Conservation (phyloP, 2,329 filamentous ascomycete genomes). For the Ascochyta koolunga region DNA sequence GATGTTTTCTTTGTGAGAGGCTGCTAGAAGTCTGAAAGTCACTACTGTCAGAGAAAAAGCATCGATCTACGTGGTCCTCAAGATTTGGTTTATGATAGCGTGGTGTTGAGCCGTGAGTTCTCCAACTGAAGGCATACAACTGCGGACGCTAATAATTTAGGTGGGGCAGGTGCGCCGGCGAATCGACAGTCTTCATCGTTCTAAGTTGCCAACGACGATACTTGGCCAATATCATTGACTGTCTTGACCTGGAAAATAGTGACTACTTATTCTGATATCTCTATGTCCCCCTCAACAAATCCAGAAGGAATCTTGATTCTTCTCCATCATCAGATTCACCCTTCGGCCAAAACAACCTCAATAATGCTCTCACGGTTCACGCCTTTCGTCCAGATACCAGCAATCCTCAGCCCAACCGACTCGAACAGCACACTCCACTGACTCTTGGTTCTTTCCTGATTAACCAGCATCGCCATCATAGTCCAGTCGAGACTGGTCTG, state of each 20-base stretch:
- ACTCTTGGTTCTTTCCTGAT: conserved; percentile 2
- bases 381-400: background rate
- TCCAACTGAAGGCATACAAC: background rate
- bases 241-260: too few relatives aligned
- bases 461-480: conserved; percentile 4
- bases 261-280: too few relatives aligned
- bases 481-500: background rate
- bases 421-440: conserved; percentile 1
- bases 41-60: too few relatives aligned
- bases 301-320: too few relatives aligned
- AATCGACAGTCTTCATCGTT: background rate
- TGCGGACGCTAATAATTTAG: conserved; percentile 2
- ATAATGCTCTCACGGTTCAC: background rate
- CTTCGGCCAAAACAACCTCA: background rate
- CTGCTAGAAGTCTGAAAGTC: too few relatives aligned
- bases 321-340: too few relatives aligned
- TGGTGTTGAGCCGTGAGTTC: background rate
- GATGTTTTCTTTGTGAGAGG: background rate
- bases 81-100: background rate
- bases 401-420: background rate
- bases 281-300: too few relatives aligned
- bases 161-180: background rate
- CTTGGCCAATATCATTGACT: too few relatives aligned
- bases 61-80: too few relatives aligned
- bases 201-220: background rate